These are phyloP conservation scores for Ganoderma lingzhi DNA, from an alignment of 1,284 basidiomycete genomes.

Conservation along the genomic window DNA sequence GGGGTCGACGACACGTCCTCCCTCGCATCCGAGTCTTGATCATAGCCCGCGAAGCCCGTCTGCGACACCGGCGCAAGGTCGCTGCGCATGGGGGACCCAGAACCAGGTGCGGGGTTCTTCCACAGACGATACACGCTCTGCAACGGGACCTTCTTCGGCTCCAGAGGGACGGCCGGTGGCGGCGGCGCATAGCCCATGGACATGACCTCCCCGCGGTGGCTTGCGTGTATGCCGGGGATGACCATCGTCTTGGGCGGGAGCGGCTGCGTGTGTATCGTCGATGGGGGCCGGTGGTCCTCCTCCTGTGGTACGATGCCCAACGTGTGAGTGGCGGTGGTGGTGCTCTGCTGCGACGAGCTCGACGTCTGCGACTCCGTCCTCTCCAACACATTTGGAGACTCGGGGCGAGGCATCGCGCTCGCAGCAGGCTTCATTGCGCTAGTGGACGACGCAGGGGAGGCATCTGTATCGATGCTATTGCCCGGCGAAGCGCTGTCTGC, in stretches of 20 bases:
- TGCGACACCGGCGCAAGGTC: conserved; percentile 37
- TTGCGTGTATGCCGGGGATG: conserved; percentile 82
- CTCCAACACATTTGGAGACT: conserved; percentile 29
- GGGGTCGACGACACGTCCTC: conserved; percentile 22
- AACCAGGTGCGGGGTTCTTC: conserved; percentile 55
- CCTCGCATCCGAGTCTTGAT: conserved; percentile 40
- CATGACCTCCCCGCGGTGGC: conserved; percentile 81
- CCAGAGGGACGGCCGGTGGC: conserved; percentile 43
- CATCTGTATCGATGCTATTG: not conserved
- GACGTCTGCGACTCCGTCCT: conserved; percentile 29
- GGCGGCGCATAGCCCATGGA: conserved; percentile 76
- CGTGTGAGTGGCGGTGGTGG: conserved; percentile 13
- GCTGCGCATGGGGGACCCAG: conserved; percentile 40
- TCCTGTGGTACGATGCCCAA: conserved; percentile 28
- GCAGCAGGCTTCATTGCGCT: conserved; percentile 9
- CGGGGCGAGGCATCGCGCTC: conserved; percentile 22
- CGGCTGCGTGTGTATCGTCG: conserved; percentile 74
- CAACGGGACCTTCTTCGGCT: conserved; percentile 60
- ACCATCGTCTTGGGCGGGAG: conserved; percentile 76
- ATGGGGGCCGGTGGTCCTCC: conserved; percentile 45
- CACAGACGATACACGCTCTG: conserved; percentile 75
- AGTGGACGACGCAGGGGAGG: conserved; percentile 27
- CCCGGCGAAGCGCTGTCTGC: conserved; percentile 40
- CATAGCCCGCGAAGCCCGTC: conserved; percentile 36
- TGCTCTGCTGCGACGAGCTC: conserved; percentile 26